phyloP scores from a whole-genome alignment of 2,329 filamentous ascomycete species.

The Nannizziopsis barbatae region DNA sequence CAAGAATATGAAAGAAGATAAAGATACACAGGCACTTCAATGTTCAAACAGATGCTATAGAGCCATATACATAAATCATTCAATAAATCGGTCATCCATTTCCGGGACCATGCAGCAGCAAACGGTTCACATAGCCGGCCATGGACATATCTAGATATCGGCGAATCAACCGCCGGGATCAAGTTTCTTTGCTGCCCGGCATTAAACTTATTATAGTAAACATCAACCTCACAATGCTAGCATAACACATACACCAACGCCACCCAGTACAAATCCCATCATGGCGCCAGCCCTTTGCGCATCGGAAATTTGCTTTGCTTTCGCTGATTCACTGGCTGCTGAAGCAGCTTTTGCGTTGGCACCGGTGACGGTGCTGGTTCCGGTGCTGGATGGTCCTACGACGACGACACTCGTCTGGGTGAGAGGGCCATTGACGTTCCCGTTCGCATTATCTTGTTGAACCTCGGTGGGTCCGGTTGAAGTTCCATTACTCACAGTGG shows the following conservation, averaged over 20 bases:
- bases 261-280: background rate
- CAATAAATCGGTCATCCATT: background rate
- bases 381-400: too few species aligned
- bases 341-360: too few species aligned
- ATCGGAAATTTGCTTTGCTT: background rate
- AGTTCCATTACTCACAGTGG: too few species aligned
- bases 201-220: background rate
- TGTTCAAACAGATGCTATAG: too few species aligned
- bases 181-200: background rate
- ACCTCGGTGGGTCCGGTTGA: background rate
- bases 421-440: background rate
- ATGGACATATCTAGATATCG: background rate
- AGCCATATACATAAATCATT: too few species aligned
- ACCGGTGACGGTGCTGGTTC: too few species aligned
- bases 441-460: slow-evolving; percentile 5
- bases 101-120: background rate
- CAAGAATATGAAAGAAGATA: too few species aligned
- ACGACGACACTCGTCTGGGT: too few species aligned
- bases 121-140: background rate
- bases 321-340: too few species aligned
- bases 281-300: background rate
- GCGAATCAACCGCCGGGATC: slow-evolving; percentile 5
- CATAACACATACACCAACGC: background rate
- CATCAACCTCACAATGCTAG: background rate
- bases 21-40: too few species aligned